phyloP scores from a whole-genome alignment of 805 yeast species.

The Suhomyces emberorum region DNA sequence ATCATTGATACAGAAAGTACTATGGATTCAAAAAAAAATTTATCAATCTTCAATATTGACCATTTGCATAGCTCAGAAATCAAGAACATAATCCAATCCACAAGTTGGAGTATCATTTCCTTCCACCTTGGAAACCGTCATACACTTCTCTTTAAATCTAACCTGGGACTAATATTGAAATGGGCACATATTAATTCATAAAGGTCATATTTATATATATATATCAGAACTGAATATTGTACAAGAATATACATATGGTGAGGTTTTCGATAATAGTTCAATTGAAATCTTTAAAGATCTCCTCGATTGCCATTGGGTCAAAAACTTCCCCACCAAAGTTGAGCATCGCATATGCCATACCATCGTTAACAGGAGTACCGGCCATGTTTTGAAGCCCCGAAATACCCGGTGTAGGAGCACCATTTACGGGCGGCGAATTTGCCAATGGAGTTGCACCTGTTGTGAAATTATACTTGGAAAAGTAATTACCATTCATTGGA shows the following conservation, averaged over 20 bases:
- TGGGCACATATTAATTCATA: too few species aligned
- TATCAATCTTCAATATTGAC: too few species aligned
- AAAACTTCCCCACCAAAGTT: neutral
- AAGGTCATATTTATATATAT: neutral
- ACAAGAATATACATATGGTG: neutral
- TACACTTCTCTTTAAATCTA: neutral
- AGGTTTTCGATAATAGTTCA: neutral
- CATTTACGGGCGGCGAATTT: neutral
- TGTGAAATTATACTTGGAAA: neutral
- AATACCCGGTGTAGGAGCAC: neutral
- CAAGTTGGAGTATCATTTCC: neutral
- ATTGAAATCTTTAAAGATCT: constrained; percentile 8
- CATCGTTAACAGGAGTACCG: neutral
- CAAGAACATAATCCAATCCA: too few species aligned
- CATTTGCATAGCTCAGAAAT: too few species aligned
- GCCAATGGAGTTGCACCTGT: neutral
- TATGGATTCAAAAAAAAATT: too few species aligned
- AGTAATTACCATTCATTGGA: neutral
- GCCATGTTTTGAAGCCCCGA: neutral
- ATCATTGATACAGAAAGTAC: too few species aligned
- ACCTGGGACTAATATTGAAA: neutral
- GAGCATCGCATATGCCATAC: neutral
- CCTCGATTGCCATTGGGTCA: constrained; percentile 6
- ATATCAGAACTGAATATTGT: neutral
- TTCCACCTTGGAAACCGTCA: neutral